Conservation (phyloP, 768 basidiomycete species). For the Leucosporidium creatinivorum region DNA sequence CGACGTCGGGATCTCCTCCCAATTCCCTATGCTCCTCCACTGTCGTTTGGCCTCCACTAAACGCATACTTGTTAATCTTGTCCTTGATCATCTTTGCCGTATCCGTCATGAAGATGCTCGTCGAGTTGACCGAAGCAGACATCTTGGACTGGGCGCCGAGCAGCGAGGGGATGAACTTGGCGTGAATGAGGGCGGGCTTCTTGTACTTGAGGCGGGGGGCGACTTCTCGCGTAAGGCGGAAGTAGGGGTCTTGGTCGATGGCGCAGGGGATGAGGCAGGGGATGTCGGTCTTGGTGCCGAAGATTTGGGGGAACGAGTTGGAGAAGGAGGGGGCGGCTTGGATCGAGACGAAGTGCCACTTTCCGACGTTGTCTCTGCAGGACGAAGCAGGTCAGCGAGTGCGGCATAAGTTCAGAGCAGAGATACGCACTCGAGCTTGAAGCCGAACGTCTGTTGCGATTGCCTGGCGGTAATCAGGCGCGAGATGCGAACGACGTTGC, state of each 20-base stretch:
- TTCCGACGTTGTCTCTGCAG: constrained; percentile 89
- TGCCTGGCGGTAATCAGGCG: constrained; percentile 88
- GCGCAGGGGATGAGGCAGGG: constrained; percentile 96
- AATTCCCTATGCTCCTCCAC: constrained; percentile 82
- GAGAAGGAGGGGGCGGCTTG: constrained; percentile 96
- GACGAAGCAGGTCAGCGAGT: neutral
- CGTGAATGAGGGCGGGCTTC: constrained; percentile 84
- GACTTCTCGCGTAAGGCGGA: constrained; percentile 93
- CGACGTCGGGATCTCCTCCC: constrained; percentile 90
- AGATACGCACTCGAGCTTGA: constrained; percentile 76
- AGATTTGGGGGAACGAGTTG: constrained; percentile 97
- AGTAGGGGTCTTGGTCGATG: constrained; percentile 88
- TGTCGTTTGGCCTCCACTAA: constrained; percentile 91
- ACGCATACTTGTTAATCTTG: constrained; percentile 92
- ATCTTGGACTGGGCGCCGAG: constrained; percentile 99
- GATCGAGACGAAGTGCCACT: constrained; percentile 89
- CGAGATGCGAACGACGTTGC: constrained; percentile 86
- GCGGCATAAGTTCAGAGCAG: neutral
- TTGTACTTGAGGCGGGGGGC: constrained; percentile 90
- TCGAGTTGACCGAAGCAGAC: constrained; percentile 91
- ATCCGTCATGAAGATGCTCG: constrained; percentile 94
- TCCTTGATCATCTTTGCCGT: constrained; percentile 89
- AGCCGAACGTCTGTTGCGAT: constrained; percentile 91
- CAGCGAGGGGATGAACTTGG: constrained; percentile 96
- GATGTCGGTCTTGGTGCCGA: constrained; percentile 69